Base-by-base conservation (phyloP, 495 filamentous ascomycete genomes). In the Penicillium soppii region DNA sequence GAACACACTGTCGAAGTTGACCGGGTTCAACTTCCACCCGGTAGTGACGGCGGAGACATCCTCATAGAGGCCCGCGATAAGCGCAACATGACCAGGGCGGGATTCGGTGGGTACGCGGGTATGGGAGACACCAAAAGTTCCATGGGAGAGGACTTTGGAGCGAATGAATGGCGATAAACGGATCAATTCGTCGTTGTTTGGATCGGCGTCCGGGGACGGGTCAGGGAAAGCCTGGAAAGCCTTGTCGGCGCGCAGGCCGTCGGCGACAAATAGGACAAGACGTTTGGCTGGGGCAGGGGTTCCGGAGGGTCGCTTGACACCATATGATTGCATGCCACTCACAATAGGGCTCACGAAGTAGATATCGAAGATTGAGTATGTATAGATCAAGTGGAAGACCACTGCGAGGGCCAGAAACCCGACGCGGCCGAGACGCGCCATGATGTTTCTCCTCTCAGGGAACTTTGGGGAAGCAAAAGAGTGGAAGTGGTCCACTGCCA, bases 321-420 rank as follows among this genome's bases (percentile, higher is more conserved):
- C 71, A 71, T 88, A 92, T 43, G 89, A 78, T 57, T 78, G 82
- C 95, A 99, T 97, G 61, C 95, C 95, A 78, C 83, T 87, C 30
- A 97, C 95, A 57, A 99, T 95, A 15, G 95, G 95, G 63, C 91
- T 96, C 56, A 97, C 90, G 66, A 99, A 99, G 73, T 99, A 99
- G 54, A 97, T 95, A 67, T 97, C 95, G 69, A 99, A 99, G 56
- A 99, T 99, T 27, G 92, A 96, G 61, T 84, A 91, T 53, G 94
- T 87, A 72, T 99, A 99, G 52, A 96, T 83, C 21, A 97, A 65
- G 72, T 99, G 95, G 65, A 99, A 99, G 39, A 94, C 72, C 63
- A 97, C 78, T 61, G 95, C 95, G 63, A 96, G 85, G 67, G 84
- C 86, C 64, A 97, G 75, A 71, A 99, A 99, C 63, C 87, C 89